Percentiles rank a stretch among this genome's conserved stretches.
phyloP scores from a whole-genome alignment of 2,329 filamentous ascomycete genomes.

The Metarhizium humberi region DNA sequence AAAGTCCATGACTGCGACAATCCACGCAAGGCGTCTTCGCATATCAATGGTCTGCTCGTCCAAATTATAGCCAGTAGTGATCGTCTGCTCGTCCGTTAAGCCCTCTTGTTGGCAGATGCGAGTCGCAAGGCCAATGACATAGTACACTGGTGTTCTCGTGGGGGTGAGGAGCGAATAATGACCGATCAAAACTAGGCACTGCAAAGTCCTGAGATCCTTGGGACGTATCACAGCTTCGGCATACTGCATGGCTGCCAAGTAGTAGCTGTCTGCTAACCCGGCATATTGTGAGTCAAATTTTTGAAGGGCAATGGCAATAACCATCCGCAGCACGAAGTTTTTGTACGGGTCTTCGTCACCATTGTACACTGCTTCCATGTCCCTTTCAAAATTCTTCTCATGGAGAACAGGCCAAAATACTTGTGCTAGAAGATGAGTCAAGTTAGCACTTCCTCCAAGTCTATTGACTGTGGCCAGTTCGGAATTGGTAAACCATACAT shows the following conservation, averaged over 20 bases:
- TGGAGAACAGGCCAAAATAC: conserved; percentile 82
- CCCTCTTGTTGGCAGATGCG: conserved; percentile 85
- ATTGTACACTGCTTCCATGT: conserved; percentile 72
- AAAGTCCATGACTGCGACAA: conserved; percentile 78
- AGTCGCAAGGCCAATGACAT: conserved; percentile 80
- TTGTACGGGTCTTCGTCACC: conserved; percentile 71
- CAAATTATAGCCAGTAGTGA: conserved; percentile 52
- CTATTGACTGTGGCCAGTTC: background rate
- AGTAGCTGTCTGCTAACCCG: conserved; percentile 92
- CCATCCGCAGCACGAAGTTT: conserved; percentile 83
- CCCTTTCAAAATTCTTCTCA: conserved; percentile 65
- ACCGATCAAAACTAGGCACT: conserved; percentile 79
- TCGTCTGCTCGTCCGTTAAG: conserved; percentile 80
- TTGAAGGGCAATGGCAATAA: conserved; percentile 89
- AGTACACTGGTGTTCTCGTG: conserved; percentile 86
- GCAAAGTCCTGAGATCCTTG: conserved; percentile 85
- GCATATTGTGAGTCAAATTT: conserved; percentile 84
- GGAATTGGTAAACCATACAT: conserved; percentile 39
- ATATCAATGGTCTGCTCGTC: conserved; percentile 78
- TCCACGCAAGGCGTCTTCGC: conserved; percentile 82
- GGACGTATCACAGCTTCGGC: conserved; percentile 74
- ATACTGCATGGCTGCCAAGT: conserved; percentile 76
- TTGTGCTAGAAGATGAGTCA: conserved; percentile 51
- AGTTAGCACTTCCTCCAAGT: background rate
- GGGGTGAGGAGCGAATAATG: conserved; percentile 91